Conservation (phyloP, 345 rosid genomes). For the Chamaenerion angustifolium region DNA sequence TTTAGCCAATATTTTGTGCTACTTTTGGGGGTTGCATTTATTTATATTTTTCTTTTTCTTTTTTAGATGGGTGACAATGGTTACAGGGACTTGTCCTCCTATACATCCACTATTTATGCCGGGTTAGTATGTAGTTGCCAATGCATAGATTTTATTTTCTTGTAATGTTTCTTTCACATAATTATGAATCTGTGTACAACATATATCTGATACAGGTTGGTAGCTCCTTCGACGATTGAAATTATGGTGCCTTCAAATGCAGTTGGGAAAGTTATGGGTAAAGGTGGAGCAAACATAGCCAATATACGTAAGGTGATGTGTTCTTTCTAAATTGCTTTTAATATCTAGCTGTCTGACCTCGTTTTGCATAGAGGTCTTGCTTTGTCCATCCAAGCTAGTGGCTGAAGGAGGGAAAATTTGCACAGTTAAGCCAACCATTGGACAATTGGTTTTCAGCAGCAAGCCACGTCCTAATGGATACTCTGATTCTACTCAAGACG, state of each 20-base stretch:
- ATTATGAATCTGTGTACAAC: no score
- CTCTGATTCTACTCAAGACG: no score
- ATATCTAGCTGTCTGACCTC: background rate
- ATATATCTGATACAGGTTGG: conserved; percentile 27
- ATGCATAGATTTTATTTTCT: background rate
- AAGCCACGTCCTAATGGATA: no score
- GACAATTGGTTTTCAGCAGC: no score
- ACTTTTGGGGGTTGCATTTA: conserved; percentile 1
- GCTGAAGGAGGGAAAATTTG: no score
- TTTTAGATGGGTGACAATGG: conserved; percentile 46
- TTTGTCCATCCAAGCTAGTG: no score
- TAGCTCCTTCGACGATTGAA: conserved; percentile 48
- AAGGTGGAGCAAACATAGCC: conserved; percentile 76
- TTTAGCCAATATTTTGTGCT: background rate
- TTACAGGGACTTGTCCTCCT: conserved; percentile 53
- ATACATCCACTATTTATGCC: conserved; percentile 59
- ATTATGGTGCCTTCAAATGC: conserved; percentile 77
- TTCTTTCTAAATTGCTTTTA: conserved; percentile 4
- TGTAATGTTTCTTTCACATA: no score
- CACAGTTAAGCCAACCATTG: no score
- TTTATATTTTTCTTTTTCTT: background rate
- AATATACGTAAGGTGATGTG: conserved; percentile 71
- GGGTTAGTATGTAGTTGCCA: conserved; percentile 37
- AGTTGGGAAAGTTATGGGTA: conserved; percentile 83
- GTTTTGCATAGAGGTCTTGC: no score